These are phyloP conservation scores for Leishmania lainsoni DNA, from an alignment of 208 protist genomes.

Conservation along the genomic window DNA sequence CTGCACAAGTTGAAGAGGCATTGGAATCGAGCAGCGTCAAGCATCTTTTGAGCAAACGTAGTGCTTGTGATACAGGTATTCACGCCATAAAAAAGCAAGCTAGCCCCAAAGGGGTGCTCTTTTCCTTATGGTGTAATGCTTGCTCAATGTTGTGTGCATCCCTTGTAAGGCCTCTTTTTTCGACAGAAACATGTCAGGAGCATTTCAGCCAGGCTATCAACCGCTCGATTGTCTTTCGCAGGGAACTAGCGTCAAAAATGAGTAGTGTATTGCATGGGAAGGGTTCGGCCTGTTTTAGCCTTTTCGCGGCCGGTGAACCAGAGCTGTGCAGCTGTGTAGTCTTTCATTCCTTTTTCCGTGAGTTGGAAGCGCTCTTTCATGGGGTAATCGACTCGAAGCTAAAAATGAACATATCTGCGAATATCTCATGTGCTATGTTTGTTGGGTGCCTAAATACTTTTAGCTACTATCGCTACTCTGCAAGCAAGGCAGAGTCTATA, in stretches of 20 bases:
- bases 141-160: neutral
- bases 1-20: conserved; percentile 12
- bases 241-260: neutral
- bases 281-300: neutral
- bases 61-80: conserved; percentile 13
- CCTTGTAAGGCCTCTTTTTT: neutral
- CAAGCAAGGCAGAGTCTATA: neutral
- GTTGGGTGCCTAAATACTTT: conserved; percentile 23
- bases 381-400: neutral
- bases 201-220: conserved; percentile 3
- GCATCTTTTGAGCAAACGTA: neutral
- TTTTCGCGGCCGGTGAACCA: conserved; percentile 15
- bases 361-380: conserved; percentile 9
- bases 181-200: neutral
- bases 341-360: conserved; percentile 21
- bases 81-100: conserved; percentile 19
- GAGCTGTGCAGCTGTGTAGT: conserved; percentile 31
- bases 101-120: conserved; percentile 1
- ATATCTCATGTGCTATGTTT: conserved; percentile 12
- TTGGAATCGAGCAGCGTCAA: conserved; percentile 1
- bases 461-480: conserved; percentile 23
- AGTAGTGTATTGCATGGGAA: neutral
- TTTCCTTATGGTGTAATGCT: conserved; percentile 13
- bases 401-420: neutral
- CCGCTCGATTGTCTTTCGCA: neutral